phyloP scores from a whole-genome alignment of 2,329 filamentous ascomycete genomes.

The Myriosclerotinia curreyana region DNA sequence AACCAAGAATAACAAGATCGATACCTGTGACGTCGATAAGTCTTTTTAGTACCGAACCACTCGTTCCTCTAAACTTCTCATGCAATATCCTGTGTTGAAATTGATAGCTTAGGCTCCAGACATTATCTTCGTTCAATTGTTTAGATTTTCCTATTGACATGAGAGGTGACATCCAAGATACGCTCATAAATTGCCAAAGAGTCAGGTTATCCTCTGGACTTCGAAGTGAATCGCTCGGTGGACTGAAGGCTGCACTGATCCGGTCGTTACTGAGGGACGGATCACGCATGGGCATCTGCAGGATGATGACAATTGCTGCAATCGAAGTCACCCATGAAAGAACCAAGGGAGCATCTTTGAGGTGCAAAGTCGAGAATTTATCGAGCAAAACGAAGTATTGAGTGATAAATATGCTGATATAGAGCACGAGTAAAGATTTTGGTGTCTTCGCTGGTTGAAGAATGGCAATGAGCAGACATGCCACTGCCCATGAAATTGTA shows the following conservation, averaged over 20 bases:
- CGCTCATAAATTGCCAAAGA: constrained; percentile 79
- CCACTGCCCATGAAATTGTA: constrained; percentile 32
- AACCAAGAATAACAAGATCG: constrained; percentile 60
- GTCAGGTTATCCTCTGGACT: constrained; percentile 77
- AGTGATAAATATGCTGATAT: constrained; percentile 31
- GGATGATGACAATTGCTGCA: constrained; percentile 50
- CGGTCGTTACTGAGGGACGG: constrained; percentile 50
- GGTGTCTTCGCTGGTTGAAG: constrained; percentile 32
- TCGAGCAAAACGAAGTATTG: constrained; percentile 36
- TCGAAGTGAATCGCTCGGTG: constrained; percentile 59
- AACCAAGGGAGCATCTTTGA: constrained; percentile 27
- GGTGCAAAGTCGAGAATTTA: constrained; percentile 31
- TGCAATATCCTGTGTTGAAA: constrained; percentile 79
- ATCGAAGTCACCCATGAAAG: constrained; percentile 45
- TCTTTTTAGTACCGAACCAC: constrained; percentile 67
- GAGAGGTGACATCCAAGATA: constrained; percentile 77
- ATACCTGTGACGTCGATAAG: constrained; percentile 74
- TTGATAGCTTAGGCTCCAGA: constrained; percentile 76
- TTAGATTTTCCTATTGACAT: constrained; percentile 61
- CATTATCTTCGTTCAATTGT: constrained; percentile 72
- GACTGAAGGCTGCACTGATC: constrained; percentile 57
- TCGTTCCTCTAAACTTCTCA: constrained; percentile 67
- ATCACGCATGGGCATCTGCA: constrained; percentile 69
- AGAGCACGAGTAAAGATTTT: constrained; percentile 30
- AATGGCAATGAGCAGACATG: constrained; percentile 29